Evolutionary conservation across 495 filamentous ascomycete species (phyloP).

Genomic region (Daldinia childiae): DNA sequence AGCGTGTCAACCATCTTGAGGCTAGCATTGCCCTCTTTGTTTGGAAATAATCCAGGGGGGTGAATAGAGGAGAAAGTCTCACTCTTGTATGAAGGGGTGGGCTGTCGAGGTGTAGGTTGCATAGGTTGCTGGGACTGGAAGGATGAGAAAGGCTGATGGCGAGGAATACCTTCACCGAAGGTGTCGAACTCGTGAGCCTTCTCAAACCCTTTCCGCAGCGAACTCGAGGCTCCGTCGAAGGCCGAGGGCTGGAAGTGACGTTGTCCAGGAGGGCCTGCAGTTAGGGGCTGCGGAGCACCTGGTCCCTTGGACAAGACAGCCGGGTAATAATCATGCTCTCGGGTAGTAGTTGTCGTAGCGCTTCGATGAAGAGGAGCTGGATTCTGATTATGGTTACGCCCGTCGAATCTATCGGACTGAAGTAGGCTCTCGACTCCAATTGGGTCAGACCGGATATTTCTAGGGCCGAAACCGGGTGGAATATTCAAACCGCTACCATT

Average conservation of each 20-base stretch:
- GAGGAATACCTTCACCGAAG: conserved; percentile 21
- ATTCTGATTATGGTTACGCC: conserved; percentile 12
- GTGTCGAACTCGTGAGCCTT: conserved; percentile 41
- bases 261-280: conserved; percentile 58
- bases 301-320: conserved; percentile 44
- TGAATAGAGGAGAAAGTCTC: conserved; percentile 5
- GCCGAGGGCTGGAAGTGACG: conserved; percentile 49
- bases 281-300: conserved; percentile 56
- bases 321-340: conserved; percentile 24
- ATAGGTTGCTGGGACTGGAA: conserved; percentile 3
- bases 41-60: not conserved
- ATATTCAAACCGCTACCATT: conserved; percentile 8
- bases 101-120: conserved; percentile 9
- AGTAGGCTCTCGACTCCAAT: conserved; percentile 5
- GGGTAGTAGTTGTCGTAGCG: conserved; percentile 3
- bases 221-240: conserved; percentile 38
- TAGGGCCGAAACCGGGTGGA: not conserved
- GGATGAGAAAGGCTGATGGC: conserved; percentile 10
- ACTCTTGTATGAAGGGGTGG: conserved; percentile 4
- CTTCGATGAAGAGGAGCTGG: not conserved
- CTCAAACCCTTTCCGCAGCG: conserved; percentile 17
- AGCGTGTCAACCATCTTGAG: conserved; percentile 36
- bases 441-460: not conserved
- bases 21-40: not conserved
- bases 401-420: conserved; percentile 24